These are phyloP conservation scores for Erodium trifolium DNA, from an alignment of 441 rosid genomes.

Conservation along the genomic window DNA sequence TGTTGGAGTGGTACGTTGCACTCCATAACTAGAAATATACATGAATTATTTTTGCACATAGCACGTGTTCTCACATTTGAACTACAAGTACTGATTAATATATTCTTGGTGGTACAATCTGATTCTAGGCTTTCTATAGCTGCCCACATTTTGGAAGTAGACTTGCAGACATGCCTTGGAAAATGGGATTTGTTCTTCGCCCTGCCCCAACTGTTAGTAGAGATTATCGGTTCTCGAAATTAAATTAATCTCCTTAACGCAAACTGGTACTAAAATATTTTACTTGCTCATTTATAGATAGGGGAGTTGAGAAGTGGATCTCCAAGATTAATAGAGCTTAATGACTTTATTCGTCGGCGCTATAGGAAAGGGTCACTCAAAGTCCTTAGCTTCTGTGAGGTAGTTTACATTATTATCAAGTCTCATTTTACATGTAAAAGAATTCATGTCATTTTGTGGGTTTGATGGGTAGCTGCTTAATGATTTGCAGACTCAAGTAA, in stretches of 20 bases:
- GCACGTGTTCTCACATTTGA: not conserved
- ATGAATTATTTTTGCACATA: not conserved
- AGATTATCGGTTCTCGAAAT: conserved; percentile 9
- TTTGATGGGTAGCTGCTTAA: conserved; percentile 11
- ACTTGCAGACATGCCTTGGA: conserved; percentile 98
- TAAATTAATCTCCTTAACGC: conserved; percentile 3
- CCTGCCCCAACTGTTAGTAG: conserved; percentile 91
- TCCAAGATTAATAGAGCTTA: conserved; percentile 68
- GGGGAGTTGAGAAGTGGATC: conserved; percentile 96
- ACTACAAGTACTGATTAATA: no score
- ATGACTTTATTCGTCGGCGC: conserved; percentile 72
- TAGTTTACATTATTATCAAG: conserved; percentile 18
- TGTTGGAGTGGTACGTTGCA: conserved; percentile 66
- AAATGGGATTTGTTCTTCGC: conserved; percentile 90
- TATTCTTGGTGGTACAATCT: conserved; percentile 2
- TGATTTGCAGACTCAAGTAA: conserved; percentile 75
- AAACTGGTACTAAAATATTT: conserved; percentile 9
- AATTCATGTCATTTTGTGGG: not conserved
- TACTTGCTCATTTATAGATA: conserved; percentile 39
- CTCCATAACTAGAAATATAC: conserved; percentile 16
- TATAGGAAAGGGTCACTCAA: conserved; percentile 71
- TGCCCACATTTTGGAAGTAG: conserved; percentile 98
- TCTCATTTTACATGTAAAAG: no score
- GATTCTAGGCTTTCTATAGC: conserved; percentile 82
- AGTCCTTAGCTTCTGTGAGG: conserved; percentile 97